phyloP scores from a whole-genome alignment of 176 grass and related monocot genomes.

The Miscanthus lutarioriparius region DNA sequence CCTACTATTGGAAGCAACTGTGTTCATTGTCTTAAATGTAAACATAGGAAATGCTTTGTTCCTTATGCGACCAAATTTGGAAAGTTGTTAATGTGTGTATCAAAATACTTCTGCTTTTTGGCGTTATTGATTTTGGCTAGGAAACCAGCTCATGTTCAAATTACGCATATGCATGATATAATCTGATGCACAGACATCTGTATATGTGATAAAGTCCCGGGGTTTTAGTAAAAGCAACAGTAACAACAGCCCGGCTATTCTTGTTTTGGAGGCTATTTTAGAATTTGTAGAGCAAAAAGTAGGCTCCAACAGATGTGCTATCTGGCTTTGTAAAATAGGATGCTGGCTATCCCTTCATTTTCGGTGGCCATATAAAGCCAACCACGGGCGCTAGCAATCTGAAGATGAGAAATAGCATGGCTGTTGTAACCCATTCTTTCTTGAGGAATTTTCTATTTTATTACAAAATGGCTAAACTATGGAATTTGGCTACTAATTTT shows the following conservation, averaged over 20 bases:
- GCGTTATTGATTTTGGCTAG: background rate
- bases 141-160: conserved; percentile 9
- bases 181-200: conserved; percentile 17
- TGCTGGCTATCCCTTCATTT: no score
- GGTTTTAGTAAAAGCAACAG: conserved; percentile 2
- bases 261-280: no score
- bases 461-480: no score
- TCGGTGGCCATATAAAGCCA: no score
- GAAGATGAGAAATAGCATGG: no score
- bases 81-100: background rate
- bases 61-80: background rate
- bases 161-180: conserved; percentile 15
- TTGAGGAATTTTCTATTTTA: no score
- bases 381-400: no score
- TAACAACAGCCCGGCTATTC: background rate
- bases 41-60: conserved; percentile 5
- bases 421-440: no score
- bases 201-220: conserved; percentile 2
- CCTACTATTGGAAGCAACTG: background rate
- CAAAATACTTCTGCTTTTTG: background rate
- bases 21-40: background rate
- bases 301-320: no score
- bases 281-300: no score
- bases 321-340: no score
- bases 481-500: no score